Conservation (phyloP, 2,329 filamentous ascomycete species). For the Aurifilum marmelostoma region DNA sequence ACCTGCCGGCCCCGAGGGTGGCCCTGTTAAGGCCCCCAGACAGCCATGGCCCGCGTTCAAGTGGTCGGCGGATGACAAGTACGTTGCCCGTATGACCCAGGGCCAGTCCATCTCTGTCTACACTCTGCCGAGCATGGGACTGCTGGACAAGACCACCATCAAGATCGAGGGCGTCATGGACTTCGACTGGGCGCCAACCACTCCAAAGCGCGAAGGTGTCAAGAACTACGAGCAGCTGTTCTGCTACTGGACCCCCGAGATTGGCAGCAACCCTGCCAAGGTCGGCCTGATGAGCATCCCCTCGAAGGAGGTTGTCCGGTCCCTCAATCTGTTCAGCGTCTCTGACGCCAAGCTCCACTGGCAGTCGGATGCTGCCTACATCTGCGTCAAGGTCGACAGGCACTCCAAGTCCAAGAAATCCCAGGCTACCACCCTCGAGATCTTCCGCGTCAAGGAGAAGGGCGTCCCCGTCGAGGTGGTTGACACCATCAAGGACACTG, state of each 20-base stretch:
- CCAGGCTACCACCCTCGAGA: conserved; percentile 93
- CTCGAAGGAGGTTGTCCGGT: conserved; percentile 90
- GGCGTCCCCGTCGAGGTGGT: conserved; percentile 98
- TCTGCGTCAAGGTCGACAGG: conserved; percentile 97
- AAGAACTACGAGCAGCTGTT: conserved; percentile 95
- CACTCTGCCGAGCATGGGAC: conserved; percentile 84
- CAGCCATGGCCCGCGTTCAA: conserved; percentile 99
- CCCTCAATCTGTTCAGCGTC: conserved; percentile 96
- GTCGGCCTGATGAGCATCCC: conserved; percentile 96
- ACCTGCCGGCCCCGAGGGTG: conserved; percentile 64
- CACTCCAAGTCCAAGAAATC: conserved; percentile 99
- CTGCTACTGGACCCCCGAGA: conserved; percentile 98
- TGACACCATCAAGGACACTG: conserved; percentile 95
- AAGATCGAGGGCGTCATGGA: conserved; percentile 97
- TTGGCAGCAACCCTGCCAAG: conserved; percentile 96
- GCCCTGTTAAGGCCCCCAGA: conserved; percentile 78
- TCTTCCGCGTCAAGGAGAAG: conserved; percentile 97
- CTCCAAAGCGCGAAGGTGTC: conserved; percentile 77
- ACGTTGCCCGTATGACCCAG: conserved; percentile 88
- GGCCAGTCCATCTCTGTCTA: conserved; percentile 95
- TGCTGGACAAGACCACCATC: conserved; percentile 87
- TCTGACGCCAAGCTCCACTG: conserved; percentile 97
- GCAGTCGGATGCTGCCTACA: conserved; percentile 92
- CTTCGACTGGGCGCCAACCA: conserved; percentile 95
- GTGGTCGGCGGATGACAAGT: conserved; percentile 97